phyloP scores from a whole-genome alignment of 345 rosid genomes.

The Mallotus nudiflorus region DNA sequence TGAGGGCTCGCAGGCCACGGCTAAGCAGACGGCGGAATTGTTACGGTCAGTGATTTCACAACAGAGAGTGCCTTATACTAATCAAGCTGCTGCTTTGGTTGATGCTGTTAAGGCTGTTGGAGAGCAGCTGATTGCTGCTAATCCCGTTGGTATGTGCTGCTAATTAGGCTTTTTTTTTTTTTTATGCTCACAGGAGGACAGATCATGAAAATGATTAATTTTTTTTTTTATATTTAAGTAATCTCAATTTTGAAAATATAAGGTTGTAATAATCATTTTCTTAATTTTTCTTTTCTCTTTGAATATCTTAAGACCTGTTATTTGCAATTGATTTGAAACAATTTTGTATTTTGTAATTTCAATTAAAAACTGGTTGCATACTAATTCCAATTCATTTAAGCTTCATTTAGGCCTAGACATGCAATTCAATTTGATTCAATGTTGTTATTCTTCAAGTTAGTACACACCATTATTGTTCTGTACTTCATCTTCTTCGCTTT shows the following conservation, averaged over 20 bases:
- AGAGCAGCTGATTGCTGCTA: conserved; percentile 77
- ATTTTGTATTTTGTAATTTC: background rate
- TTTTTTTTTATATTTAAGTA: background rate
- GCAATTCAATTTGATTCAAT: background rate
- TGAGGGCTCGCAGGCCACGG: conserved; percentile 95
- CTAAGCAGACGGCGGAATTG: conserved; percentile 77
- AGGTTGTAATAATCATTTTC: too few relatives aligned
- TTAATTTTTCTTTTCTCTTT: too few relatives aligned
- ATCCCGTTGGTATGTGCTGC: conserved; percentile 76
- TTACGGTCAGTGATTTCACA: conserved; percentile 88
- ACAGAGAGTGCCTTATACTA: conserved; percentile 74
- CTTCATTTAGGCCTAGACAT: background rate
- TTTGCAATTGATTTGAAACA: too few relatives aligned
- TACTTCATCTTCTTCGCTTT: background rate
- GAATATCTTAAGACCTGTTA: too few relatives aligned
- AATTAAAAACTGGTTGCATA: too few relatives aligned
- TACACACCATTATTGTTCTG: background rate
- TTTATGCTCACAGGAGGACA: too few relatives aligned
- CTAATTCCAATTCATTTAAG: too few relatives aligned
- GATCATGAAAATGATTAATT: background rate
- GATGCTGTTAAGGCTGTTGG: conserved; percentile 82
- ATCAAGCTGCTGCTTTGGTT: conserved; percentile 83
- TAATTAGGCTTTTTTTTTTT: background rate
- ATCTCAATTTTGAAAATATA: too few relatives aligned
- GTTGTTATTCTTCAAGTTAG: background rate